Evolutionary conservation across 1,284 basidiomycete genomes (phyloP), one percentile per base, ranked within the genome.

Genomic region (Phlebopus sp.): DNA sequence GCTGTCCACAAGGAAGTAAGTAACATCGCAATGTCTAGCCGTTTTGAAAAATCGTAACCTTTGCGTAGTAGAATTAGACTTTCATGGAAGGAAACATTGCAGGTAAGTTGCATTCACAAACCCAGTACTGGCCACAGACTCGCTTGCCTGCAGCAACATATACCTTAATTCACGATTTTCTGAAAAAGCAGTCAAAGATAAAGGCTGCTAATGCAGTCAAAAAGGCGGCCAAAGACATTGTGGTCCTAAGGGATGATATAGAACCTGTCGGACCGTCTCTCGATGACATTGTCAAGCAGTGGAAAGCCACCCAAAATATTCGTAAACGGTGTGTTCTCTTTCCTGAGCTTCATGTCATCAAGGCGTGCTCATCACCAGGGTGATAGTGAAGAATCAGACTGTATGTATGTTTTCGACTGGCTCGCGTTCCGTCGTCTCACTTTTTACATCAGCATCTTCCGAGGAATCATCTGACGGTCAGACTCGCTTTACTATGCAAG

Each of bases 101-200:
- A 37, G 69, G 78, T 79, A 67, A n/a, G n/a, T n/a, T 46, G 74
- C n/a, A 10, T 18, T 7, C 23, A 9, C 14, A 2, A 7, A 17
- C 21, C 11, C 14, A 15, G 21, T 17, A 13, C n/a, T 27, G 31
- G 46, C 27, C 29, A 15, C 58, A 59, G 47, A 66, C 21, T 34
- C 25, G 10, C 23, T 5, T 35, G 52, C 11, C 32, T 9, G 39
- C 55, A 89, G 88, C 74, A 27, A 85, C 84, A 10, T 90, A 89
- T 71, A 75, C 78, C 55, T 68, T 88, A 48, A 79, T 90, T 48
- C 78, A 89, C 59, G 70, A 78, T n/a, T 91, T 91, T 67, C 72
- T 91, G 32, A 71, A 64, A 48, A 77, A 78, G 56, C 79, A 75
- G 42, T 73, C 76, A 1, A 84, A 90, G 59, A 59, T 62, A 21